A percentile compares a stretch with the other conserved stretches of the same genome.
phyloP scores from a whole-genome alignment of 1,284 basidiomycete genomes.

The Coniferiporia sulphurascens region DNA sequence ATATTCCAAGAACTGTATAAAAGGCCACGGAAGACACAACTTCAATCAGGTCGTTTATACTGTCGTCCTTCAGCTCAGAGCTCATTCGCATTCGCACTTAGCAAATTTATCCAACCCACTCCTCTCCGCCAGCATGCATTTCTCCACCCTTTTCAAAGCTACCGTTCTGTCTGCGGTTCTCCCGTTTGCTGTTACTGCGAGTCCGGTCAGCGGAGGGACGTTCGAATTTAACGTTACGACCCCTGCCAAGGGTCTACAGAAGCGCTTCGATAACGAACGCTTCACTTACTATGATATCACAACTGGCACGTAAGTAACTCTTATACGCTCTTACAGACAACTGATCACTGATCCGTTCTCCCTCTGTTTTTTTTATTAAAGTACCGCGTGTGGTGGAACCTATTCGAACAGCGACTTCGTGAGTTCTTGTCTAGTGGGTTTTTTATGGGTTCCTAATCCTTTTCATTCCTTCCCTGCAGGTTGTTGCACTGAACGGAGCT shows the following conservation, averaged over 20 bases:
- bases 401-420: slow-evolving; percentile 8
- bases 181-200: not conserved
- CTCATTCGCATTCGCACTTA: not conserved
- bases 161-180: not conserved
- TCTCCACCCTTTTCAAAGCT: not conserved
- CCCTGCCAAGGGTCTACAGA: not conserved
- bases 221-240: not conserved
- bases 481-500: slow-evolving; percentile 18
- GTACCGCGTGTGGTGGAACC: slow-evolving; percentile 16
- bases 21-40: not conserved
- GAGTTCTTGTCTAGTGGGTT: not conserved
- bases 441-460: not conserved
- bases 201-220: not conserved
- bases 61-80: not conserved
- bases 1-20: not conserved
- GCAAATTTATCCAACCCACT: not conserved
- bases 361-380: not conserved
- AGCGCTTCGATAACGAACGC: slow-evolving; percentile 17
- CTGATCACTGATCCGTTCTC: not conserved
- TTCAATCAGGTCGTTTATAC: not conserved
- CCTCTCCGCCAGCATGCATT: not conserved
- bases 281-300: slow-evolving; percentile 21
- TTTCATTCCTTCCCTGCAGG: slow-evolving; percentile 2
- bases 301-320: slow-evolving; percentile 42
- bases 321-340: not conserved